Percentiles rank a stretch among this genome's conserved stretches.
phyloP scores from a whole-genome alignment of 495 filamentous ascomycete species.

The Tuber melanosporum region DNA sequence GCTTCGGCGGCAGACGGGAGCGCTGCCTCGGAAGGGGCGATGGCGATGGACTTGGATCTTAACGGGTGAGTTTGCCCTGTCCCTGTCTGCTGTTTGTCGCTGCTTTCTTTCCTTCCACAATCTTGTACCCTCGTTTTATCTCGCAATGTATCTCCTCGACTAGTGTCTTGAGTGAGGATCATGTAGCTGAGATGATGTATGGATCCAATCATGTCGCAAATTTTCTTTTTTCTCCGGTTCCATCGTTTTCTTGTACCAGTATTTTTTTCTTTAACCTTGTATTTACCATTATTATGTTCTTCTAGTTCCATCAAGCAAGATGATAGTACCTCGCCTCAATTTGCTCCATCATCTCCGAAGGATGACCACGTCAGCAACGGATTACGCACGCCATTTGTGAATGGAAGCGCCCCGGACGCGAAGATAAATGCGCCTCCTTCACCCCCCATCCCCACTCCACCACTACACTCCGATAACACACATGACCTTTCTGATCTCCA shows the following conservation, averaged over 20 bases:
- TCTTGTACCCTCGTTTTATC: constrained; percentile 22
- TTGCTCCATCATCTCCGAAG: constrained; percentile 38
- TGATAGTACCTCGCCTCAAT: constrained; percentile 41
- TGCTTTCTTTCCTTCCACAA: constrained; percentile 38
- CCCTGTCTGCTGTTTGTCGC: constrained; percentile 43
- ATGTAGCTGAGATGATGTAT: constrained; percentile 28
- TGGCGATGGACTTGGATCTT: constrained; percentile 44
- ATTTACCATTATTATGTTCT: constrained; percentile 39
- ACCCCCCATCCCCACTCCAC: constrained; percentile 41
- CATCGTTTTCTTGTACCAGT: neutral
- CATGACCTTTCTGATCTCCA: constrained; percentile 42
- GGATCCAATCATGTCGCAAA: constrained; percentile 22
- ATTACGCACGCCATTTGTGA: constrained; percentile 37
- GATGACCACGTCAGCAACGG: constrained; percentile 29
- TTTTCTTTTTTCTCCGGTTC: constrained; percentile 11
- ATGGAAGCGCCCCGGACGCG: constrained; percentile 36
- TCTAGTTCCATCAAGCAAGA: constrained; percentile 43
- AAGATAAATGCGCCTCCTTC: constrained; percentile 42
- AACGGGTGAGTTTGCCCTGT: constrained; percentile 44
- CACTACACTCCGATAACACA: constrained; percentile 39
- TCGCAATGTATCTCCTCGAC: constrained; percentile 34
- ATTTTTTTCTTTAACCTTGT: constrained; percentile 32
- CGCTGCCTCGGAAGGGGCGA: constrained; percentile 41
- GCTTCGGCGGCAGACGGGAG: constrained; percentile 37
- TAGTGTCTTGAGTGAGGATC: constrained; percentile 27